A percentile compares a stretch with the other conserved stretches of the same genome.
These are phyloP conservation scores for Saccharum officinarum DNA, from an alignment of 176 grass and related monocot genomes.

Conservation along the genomic window DNA sequence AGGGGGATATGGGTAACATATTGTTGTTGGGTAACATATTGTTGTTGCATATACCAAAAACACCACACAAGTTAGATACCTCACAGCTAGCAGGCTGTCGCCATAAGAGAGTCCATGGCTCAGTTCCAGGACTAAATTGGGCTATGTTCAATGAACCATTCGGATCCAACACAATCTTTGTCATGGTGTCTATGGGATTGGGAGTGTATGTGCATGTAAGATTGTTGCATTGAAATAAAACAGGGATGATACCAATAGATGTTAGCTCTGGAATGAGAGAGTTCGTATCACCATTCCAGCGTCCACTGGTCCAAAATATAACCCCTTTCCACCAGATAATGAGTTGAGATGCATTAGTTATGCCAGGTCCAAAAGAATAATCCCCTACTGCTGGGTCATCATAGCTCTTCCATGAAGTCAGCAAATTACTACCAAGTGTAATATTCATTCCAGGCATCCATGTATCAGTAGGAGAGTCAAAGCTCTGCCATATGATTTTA, in stretches of 20 bases:
- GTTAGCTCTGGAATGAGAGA: conserved; percentile 1
- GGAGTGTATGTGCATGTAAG: conserved; percentile 36
- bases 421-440: neutral
- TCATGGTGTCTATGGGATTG: neutral
- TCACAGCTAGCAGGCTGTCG: conserved; percentile 4
- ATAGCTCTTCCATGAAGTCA: conserved; percentile 51
- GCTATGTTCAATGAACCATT: conserved; percentile 24
- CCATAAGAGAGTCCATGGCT: conserved; percentile 30
- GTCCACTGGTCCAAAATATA: neutral
- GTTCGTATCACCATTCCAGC: neutral
- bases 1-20: no score
- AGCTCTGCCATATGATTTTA: conserved; percentile 44
- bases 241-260: neutral
- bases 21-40: no score
- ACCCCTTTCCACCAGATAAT: conserved; percentile 23
- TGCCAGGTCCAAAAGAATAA: conserved; percentile 29
- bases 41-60: conserved; percentile 42
- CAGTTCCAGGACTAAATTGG: neutral
- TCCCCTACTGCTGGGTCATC: conserved; percentile 43
- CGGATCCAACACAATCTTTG: conserved; percentile 35
- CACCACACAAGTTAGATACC: conserved; percentile 42
- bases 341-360: neutral
- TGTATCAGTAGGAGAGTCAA: conserved; percentile 50
- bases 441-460: conserved; percentile 48
- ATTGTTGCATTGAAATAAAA: conserved; percentile 24